Base-by-base conservation (phyloP, 176 grass and related monocot species). In the Secale cereale region DNA sequence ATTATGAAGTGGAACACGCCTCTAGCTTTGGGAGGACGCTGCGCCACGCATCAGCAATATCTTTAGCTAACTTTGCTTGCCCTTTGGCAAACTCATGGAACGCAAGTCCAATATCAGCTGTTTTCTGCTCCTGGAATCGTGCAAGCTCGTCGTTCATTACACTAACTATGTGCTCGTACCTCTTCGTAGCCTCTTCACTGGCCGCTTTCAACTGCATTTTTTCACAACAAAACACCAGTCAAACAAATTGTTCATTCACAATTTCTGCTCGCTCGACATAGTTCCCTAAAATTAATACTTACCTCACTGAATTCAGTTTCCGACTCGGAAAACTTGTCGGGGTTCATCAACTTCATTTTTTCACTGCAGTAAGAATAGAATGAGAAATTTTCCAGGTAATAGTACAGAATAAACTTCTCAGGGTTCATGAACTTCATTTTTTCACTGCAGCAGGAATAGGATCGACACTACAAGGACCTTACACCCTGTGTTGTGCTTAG, bases 11-110 rank as follows among this genome's bases (percentile, higher is more conserved):
- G 46, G 93, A 95, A 87, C 90, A 95, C 63, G 91, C 93, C 75
- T 95, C 97, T 0, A 99, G 86, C 82, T 97, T 99, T 57, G 97
- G 94, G 27, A 99, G 86, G 28, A 97, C 17, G 76, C 90, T 92
- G 17, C 97, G 91, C 97, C 97, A 99, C 12, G 97, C 88, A 80
- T 99, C 97, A 1, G 97, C 97, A 8, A 97, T 92, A 10, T 99
- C 97, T 80, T 89, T 95, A 25, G 97, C 94, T 54, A 99, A 81
- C 84, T 99, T 99, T 52, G 97, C 97, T 65, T 99, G 97, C 50
- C 97, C 97, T 62, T 97, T 99, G 0, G 97, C 97, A 79, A 99
- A 99, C 88, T 92, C 93, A 84, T 97, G 97, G 81, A 99, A 99
- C 15, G 93, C 97, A 0, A 99, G 79, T 48, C 97, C 97, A 61